Evolutionary conservation across 176 grass and related monocot species (phyloP).

Genomic region (Alopecurus myosuroides): DNA sequence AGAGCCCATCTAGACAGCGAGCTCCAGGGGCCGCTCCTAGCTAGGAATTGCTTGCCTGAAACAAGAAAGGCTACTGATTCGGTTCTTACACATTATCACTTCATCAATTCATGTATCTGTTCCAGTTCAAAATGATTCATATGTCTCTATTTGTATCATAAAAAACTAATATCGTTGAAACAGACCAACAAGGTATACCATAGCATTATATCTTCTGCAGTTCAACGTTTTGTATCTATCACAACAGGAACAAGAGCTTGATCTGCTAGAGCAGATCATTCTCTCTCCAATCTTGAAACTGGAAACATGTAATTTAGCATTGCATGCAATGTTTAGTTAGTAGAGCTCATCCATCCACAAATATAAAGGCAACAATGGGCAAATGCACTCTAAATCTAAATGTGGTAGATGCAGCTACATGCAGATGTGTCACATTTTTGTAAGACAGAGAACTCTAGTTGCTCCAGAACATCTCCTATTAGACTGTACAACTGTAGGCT

Average conservation of each 20-base stretch:
- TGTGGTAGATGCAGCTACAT: too few species aligned
- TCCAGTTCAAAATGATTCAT: too few species aligned
- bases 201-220: too few species aligned
- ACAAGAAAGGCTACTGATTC: conserved; percentile 16
- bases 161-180: not conserved
- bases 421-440: not conserved
- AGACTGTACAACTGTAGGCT: not conserved
- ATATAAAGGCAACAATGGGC: not conserved
- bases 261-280: not conserved
- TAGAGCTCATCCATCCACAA: not conserved
- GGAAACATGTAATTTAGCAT: not conserved
- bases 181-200: not conserved
- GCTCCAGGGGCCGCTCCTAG: conserved; percentile 93
- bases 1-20: conserved; percentile 89
- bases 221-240: too few species aligned
- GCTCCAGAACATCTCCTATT: not conserved
- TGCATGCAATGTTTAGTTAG: not conserved
- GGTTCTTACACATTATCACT: not conserved
- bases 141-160: conserved; percentile 1
- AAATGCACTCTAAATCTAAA: not conserved
- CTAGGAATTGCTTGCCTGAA: conserved; percentile 86
- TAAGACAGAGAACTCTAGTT: not conserved
- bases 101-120: too few species aligned
- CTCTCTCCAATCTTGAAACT: not conserved
- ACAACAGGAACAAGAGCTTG: too few species aligned